Base-by-base conservation (phyloP, 352 stramenopile species). In the Phytophthora capsici region DNA sequence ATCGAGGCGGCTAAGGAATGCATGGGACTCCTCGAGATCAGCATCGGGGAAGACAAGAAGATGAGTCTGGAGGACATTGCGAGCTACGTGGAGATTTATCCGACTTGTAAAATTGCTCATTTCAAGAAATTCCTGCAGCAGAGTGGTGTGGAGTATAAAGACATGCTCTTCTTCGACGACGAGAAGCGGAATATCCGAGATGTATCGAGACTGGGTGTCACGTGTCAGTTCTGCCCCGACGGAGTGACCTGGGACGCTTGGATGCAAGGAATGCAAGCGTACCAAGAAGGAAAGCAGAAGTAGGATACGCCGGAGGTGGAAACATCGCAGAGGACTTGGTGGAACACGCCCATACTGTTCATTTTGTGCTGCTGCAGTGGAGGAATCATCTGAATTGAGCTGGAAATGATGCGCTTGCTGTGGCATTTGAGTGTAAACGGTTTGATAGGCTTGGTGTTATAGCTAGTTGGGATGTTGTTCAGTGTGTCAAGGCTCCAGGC, bases 91-190 rank as follows among this genome's bases (percentile, higher is more conserved):
- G 84, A 89, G 50, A 91, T 95, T 50, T 92, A 94, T 57, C 81
- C 83, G 50, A 76, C 79, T 54, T 90, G 87, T 69, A 96, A 96
- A 78, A 59, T 75, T 38, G 77, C 85, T 32, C 94, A 98, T 77
- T 99, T 99, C 73, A 84, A 86, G 40, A 76, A 91, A 52, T 75
- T 99, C 25, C 65, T 85, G 44, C 76, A 96, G 54, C 40, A 90
- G 16, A 98, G 90, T 30, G 80, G 85, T 23, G 80, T 99, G 37
- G 67, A 69, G 23, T 98, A 97, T 69, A 78, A 97, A 56, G 83
- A 96, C 56, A 99, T 98, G 96, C 80, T 99, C 22, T 99, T 99
- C 79, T 98, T 98, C 74, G 96, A 99, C 78, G 96, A 97, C 62
- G 87, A 97, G 71, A 77, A 78, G 38, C 77, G 84, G 59, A 97